Evolutionary conservation across 805 yeast genomes (phyloP).

Genomic region (Kuraishia capsulata): DNA sequence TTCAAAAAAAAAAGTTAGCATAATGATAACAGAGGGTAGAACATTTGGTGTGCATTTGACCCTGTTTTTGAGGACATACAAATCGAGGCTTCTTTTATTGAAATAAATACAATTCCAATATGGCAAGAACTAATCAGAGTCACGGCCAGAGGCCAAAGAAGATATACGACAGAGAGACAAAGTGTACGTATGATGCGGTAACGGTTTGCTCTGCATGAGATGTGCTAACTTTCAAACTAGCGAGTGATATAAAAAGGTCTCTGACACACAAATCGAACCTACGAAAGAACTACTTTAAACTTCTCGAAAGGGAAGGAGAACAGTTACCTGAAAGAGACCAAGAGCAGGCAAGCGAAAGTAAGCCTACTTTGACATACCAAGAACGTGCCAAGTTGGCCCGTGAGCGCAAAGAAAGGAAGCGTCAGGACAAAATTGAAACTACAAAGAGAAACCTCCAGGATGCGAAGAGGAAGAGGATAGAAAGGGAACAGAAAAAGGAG

Average conservation of each 20-base stretch:
- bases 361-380: constrained; percentile 23
- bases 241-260: constrained; percentile 66
- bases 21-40: no score
- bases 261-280: constrained; percentile 74
- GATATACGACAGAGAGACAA: not conserved
- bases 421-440: constrained; percentile 29
- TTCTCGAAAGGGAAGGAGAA: constrained; percentile 65
- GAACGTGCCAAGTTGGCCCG: constrained; percentile 36
- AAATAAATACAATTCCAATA: no score
- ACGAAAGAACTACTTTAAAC: constrained; percentile 72
- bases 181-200: not conserved
- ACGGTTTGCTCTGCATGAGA: no score
- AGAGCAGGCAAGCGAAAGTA: constrained; percentile 13
- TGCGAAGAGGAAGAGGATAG: constrained; percentile 30
- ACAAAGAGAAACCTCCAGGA: constrained; percentile 20
- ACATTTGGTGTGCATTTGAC: no score
- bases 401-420: constrained; percentile 34
- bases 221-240: no score
- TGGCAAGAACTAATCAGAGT: no score
- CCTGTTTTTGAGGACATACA: no score
- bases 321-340: constrained; percentile 38
- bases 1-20: no score
- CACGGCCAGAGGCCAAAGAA: not conserved
- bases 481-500: constrained; percentile 31
- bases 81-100: no score